These are phyloP conservation scores for Zymoseptoria brevis DNA, from an alignment of 2,329 filamentous ascomycete species.

Conservation along the genomic window DNA sequence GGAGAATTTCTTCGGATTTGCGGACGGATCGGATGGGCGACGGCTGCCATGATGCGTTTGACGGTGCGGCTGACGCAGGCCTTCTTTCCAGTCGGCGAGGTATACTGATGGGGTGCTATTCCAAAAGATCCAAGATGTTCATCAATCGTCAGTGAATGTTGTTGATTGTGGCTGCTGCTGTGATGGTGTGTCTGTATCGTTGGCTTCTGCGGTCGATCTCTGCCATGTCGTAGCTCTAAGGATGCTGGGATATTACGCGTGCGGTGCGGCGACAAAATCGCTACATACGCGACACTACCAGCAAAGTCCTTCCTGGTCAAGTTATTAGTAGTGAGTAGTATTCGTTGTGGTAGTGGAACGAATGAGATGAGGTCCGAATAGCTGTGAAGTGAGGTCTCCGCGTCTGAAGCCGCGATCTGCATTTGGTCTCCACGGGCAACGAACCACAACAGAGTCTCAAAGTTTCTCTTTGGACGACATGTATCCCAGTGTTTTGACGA, in stretches of 20 bases:
- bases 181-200: slow-evolving; percentile 9
- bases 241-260: slow-evolving; percentile 22
- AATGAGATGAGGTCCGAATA: not conserved
- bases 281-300: slow-evolving; percentile 20
- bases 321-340: not conserved
- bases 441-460: not conserved
- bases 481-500: too few relatives aligned
- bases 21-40: slow-evolving; percentile 27
- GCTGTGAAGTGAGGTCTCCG: not conserved
- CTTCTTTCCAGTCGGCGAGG: slow-evolving; percentile 5
- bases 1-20: slow-evolving; percentile 39
- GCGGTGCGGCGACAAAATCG: slow-evolving; percentile 21
- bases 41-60: slow-evolving; percentile 28
- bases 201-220: slow-evolving; percentile 17
- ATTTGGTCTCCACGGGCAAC: not conserved
- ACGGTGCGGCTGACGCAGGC: slow-evolving; percentile 15
- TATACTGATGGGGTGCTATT: slow-evolving; percentile 17
- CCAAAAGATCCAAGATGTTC: slow-evolving; percentile 13
- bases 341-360: not conserved
- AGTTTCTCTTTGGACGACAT: too few relatives aligned
- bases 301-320: not conserved
- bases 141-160: slow-evolving; percentile 4
- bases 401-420: not conserved
- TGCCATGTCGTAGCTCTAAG: slow-evolving; percentile 24
- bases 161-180: slow-evolving; percentile 16